These are phyloP conservation scores for Kondoa subrosea DNA, from an alignment of 768 basidiomycete species.

Conservation along the genomic window DNA sequence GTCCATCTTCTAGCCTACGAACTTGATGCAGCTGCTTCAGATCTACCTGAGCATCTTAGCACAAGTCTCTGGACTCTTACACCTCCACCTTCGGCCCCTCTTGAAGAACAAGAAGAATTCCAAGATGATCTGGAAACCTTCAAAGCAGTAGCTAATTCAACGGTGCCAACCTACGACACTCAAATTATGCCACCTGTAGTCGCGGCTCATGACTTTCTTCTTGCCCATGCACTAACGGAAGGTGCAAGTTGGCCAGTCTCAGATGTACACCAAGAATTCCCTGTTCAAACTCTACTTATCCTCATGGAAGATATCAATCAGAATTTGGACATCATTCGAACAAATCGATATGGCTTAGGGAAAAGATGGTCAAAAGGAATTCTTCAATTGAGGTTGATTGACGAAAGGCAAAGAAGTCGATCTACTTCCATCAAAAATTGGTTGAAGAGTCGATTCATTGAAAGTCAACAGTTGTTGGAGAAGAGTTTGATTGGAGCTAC, in stretches of 20 bases:
- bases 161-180: background rate
- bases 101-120: background rate
- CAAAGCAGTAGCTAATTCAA: background rate
- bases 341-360: background rate
- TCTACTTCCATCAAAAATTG: background rate
- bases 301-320: background rate
- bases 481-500: background rate
- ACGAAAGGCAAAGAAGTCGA: background rate
- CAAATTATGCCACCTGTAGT: background rate
- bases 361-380: background rate
- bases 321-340: background rate
- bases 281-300: background rate
- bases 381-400: background rate
- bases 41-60: background rate
- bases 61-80: background rate
- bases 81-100: background rate
- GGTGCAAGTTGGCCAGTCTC: background rate
- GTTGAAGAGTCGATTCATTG: background rate
- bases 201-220: background rate
- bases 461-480: background rate
- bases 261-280: background rate
- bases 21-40: background rate
- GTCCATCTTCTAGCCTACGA: background rate
- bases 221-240: background rate
- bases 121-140: background rate